Conservation (phyloP, 345 rosid genomes). For the Ricinus communis region DNA sequence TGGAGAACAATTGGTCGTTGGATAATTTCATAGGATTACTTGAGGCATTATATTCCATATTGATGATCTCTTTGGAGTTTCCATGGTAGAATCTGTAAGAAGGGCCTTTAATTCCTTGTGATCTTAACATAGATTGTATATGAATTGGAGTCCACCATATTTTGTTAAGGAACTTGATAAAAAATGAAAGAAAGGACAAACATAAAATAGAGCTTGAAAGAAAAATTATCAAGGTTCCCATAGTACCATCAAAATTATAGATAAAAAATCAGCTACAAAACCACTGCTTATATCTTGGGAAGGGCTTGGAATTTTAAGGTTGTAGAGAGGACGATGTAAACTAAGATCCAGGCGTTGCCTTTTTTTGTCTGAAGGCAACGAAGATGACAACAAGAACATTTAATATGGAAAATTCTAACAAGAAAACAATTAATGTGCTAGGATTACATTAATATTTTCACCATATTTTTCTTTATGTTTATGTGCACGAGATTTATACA, state of each 20-base stretch:
- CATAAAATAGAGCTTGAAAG: slow-evolving; percentile 4
- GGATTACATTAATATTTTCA: no score
- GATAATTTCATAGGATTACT: slow-evolving; percentile 23
- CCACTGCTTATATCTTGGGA: no score
- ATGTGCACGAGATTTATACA: no score
- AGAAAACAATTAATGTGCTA: no score
- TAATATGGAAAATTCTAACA: no score
- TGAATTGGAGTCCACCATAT: slow-evolving; percentile 34
- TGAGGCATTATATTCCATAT: not conserved
- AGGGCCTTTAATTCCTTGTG: slow-evolving; percentile 35
- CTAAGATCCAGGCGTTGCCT: no score
- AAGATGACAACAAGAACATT: no score
- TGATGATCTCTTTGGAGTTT: slow-evolving; percentile 17
- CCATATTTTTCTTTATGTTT: no score
- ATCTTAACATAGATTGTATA: slow-evolving; percentile 12
- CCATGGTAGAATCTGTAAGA: slow-evolving; percentile 25
- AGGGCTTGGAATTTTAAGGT: no score
- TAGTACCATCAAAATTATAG: not conserved
- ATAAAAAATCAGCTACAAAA: no score
- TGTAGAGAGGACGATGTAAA: no score
- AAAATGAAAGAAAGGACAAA: slow-evolving; percentile 12
- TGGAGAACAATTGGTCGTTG: slow-evolving; percentile 20
- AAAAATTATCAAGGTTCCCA: slow-evolving; percentile 11
- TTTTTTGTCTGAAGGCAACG: no score
- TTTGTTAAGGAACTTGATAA: slow-evolving; percentile 24